phyloP scores from a whole-genome alignment of 2,329 filamentous ascomycete genomes.

The Bipolaris gigantea region DNA sequence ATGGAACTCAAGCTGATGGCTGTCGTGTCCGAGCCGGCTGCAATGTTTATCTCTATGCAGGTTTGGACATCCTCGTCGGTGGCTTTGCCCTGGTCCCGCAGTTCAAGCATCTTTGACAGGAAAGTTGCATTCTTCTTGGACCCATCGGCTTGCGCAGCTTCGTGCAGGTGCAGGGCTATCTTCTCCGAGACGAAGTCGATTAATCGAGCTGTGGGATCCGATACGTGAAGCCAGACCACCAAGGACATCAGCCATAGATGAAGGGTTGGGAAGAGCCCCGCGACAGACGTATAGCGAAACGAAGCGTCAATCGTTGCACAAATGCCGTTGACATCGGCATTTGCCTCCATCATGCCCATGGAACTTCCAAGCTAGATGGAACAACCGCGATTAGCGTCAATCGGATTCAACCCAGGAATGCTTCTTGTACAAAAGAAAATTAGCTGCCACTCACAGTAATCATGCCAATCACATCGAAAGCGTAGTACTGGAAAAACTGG shows the following conservation, averaged over 20 bases:
- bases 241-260: neutral
- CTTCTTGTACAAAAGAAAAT: neutral
- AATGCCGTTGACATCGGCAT: neutral
- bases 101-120: neutral
- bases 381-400: neutral
- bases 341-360: neutral
- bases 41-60: slow-evolving; percentile 14
- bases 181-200: neutral
- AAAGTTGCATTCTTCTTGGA: neutral
- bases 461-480: neutral
- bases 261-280: neutral
- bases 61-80: neutral
- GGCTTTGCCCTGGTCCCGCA: neutral
- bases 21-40: slow-evolving; percentile 25
- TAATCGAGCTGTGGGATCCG: neutral
- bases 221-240: neutral
- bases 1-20: slow-evolving; percentile 16
- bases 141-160: neutral
- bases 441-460: neutral
- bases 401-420: neutral
- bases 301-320: neutral
- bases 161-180: neutral
- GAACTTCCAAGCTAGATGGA: neutral
- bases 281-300: neutral
- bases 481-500: neutral